These are phyloP conservation scores for Meira nashicola DNA, from an alignment of 1,284 basidiomycete genomes.

Conservation along the genomic window DNA sequence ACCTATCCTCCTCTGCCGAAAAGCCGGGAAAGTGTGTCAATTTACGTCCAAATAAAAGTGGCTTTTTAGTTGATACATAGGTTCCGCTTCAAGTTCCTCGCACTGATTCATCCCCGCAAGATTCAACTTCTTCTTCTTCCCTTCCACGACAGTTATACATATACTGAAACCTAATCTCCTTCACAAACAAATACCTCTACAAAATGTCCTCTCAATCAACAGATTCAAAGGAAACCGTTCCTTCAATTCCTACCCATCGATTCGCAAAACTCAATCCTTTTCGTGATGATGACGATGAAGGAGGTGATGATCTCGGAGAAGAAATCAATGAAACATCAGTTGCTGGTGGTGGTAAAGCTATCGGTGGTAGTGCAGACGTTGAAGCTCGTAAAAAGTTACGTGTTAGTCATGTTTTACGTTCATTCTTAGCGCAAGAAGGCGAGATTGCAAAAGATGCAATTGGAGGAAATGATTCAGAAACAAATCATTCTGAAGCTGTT, in stretches of 20 bases:
- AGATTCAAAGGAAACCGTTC: constrained; percentile 1
- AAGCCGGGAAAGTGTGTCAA: no score
- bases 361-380: constrained; percentile 30
- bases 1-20: no score
- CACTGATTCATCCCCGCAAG: background rate
- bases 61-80: no score
- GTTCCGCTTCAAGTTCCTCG: background rate
- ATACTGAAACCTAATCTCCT: background rate
- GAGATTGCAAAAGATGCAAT: constrained; percentile 24
- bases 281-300: constrained; percentile 23
- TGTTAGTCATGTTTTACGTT: constrained; percentile 33
- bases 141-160: background rate
- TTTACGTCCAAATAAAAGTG: no score
- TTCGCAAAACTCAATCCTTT: constrained; percentile 41
- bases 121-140: background rate
- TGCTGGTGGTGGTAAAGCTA: constrained; percentile 39
- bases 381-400: constrained; percentile 26
- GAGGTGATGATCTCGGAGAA: constrained; percentile 39
- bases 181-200: background rate
- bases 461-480: constrained; percentile 16
- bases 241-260: constrained; percentile 12
- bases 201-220: constrained; percentile 1
- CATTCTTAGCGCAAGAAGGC: constrained; percentile 26
- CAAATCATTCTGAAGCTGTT: constrained; percentile 14
- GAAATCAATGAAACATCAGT: constrained; percentile 34